These are phyloP conservation scores for Strobilomyces echinocephalus DNA, from an alignment of 768 basidiomycete genomes.

Conservation along the genomic window DNA sequence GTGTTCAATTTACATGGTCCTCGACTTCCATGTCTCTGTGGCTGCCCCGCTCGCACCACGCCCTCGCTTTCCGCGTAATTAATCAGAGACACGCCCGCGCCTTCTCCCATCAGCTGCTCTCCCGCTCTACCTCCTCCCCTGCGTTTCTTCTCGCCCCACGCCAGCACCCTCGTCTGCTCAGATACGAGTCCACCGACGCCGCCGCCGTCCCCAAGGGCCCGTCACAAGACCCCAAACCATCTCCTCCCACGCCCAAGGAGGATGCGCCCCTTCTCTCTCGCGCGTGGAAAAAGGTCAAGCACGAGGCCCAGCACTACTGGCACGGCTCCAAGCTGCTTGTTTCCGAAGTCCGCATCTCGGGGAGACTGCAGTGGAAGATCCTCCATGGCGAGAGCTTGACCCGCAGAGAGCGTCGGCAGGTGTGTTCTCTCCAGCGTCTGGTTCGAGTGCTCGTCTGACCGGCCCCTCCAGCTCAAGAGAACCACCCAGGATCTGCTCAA, in stretches of 20 bases:
- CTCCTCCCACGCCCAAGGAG: conserved; percentile 47
- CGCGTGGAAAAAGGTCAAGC: conserved; percentile 90
- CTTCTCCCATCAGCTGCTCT: conserved; percentile 7
- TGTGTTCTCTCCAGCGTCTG: conserved; percentile 26
- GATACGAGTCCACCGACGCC: conserved; percentile 10
- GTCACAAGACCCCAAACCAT: conserved; percentile 41
- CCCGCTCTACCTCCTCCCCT: conserved; percentile 18
- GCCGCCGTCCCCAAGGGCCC: conserved; percentile 15
- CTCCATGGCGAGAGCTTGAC: conserved; percentile 89
- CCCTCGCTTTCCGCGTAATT: conserved; percentile 37
- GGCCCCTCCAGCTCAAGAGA: conserved; percentile 62
- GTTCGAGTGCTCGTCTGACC: conserved; percentile 1
- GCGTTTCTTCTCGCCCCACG: conserved; percentile 21
- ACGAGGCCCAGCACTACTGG: conserved; percentile 97
- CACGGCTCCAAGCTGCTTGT: conserved; percentile 91
- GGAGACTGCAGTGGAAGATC: conserved; percentile 85
- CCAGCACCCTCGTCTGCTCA: background rate
- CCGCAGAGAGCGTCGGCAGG: conserved; percentile 90
- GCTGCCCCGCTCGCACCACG: conserved; percentile 61
- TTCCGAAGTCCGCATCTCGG: conserved; percentile 88
- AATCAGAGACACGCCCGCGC: conserved; percentile 11
- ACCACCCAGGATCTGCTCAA: conserved; percentile 92
- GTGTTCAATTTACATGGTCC: no score
- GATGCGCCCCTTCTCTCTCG: conserved; percentile 49
- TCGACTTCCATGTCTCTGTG: conserved; percentile 64